Evolutionary conservation across 129 eudicot genomes (phyloP), one percentile per base, ranked within the genome.

Genomic region (Lonicera japonica): DNA sequence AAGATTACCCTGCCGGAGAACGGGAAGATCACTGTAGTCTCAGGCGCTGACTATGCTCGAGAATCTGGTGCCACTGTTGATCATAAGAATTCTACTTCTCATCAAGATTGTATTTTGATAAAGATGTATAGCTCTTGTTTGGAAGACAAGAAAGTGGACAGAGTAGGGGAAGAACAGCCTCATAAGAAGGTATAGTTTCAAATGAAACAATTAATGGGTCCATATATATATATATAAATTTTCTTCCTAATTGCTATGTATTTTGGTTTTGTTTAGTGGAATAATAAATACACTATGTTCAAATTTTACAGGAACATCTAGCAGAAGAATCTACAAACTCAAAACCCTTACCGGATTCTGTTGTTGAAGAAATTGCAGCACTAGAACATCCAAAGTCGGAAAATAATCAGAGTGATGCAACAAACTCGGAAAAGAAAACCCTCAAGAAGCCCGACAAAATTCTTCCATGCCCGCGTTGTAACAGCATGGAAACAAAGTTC

Each of bases 391-490:
- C 34, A 2, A 51, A 66, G 47, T 15, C 58, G 15, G 81, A 74
- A 15, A 63, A 60, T 47, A 75, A 77, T 14, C 59, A 45, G 40
- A 63, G 55, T 13, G 68, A 68, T 56, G 20, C 71, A 14, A 62
- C 71, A 14, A 68, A 40, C 63, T 39, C 74, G 34, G 68, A 62
- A 34, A 67, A 65, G 43, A 66, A 79, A 41, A 67, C 74, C 14
- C 75, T 73, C 23, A 82, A 82, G 71, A 82, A 78, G 54, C 88
- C 88, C 1, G 84, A 82, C 68, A 78, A 78, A 39, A 70, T 82
- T 41, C 76, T 82, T 39, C 84, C 88, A 18, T 82, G 88, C 74
- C 88, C 88, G 20, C 83, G 88, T 17, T 82, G 88, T 63, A 82
- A 68, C n/a, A 82, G 84, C 73, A 71, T 72, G 88, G 88, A 78